Conservation (phyloP, 352 stramenopile species). For the Aphanomyces cochlioides region DNA sequence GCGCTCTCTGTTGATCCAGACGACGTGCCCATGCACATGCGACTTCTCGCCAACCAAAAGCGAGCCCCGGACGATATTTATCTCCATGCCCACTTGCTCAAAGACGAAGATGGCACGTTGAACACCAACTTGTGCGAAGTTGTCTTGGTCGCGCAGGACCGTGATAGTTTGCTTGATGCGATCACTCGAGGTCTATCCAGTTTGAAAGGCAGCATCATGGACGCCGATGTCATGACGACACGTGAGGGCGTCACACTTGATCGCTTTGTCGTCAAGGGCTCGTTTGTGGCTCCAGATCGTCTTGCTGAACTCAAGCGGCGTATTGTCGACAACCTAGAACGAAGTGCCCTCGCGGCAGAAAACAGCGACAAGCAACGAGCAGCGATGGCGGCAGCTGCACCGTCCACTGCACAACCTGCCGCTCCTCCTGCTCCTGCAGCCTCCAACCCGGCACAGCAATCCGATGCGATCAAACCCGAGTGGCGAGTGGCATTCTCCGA, state of each 20-base stretch:
- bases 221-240: conserved; percentile 84
- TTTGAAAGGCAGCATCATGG: conserved; percentile 84
- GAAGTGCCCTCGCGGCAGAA: conserved; percentile 29
- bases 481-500: conserved; percentile 75
- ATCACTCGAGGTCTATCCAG: conserved; percentile 70
- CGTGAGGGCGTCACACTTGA: conserved; percentile 72
- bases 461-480: conserved; percentile 55
- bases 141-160: conserved; percentile 71
- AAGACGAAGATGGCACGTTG: conserved; percentile 81
- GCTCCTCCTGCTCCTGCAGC: background rate
- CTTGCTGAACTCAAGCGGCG: conserved; percentile 61
- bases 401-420: too few species aligned
- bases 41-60: conserved; percentile 74
- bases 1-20: conserved; percentile 80
- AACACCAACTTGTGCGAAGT: conserved; percentile 77
- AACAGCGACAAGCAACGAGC: conserved; percentile 15
- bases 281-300: conserved; percentile 77
- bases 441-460: background rate
- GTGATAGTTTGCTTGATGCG: conserved; percentile 73
- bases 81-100: conserved; percentile 79
- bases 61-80: conserved; percentile 75
- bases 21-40: conserved; percentile 86
- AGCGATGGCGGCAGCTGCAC: background rate
- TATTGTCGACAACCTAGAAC: conserved; percentile 71
- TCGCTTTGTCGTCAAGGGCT: conserved; percentile 73